Percentiles rank a stretch among this genome's conserved stretches.
Conservation (phyloP, 805 yeast species). For the Lachancea sp. region DNA sequence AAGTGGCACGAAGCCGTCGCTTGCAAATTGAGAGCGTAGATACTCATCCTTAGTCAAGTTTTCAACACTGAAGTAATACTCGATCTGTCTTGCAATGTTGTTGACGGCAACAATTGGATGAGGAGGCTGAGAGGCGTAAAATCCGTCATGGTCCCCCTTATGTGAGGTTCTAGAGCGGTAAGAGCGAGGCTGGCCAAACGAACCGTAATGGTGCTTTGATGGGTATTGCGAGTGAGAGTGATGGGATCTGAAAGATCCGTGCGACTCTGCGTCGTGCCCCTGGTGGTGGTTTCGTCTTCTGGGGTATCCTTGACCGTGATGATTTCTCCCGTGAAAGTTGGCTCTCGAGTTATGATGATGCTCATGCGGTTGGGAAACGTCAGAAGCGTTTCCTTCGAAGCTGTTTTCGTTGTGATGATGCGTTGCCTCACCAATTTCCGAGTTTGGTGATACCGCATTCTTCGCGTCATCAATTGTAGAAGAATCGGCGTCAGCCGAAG, state of each 20-base stretch:
- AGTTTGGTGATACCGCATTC: not conserved
- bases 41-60: slow-evolving; percentile 80
- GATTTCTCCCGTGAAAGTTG: not conserved
- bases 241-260: slow-evolving; percentile 11
- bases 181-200: slow-evolving; percentile 7
- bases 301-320: slow-evolving; percentile 8
- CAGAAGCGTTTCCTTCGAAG: not conserved
- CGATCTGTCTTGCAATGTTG: slow-evolving; percentile 52
- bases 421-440: not conserved
- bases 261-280: slow-evolving; percentile 8
- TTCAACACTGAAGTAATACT: slow-evolving; percentile 84
- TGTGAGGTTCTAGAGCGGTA: slow-evolving; percentile 10
- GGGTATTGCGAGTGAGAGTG: slow-evolving; percentile 8
- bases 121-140: slow-evolving; percentile 11
- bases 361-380: not conserved
- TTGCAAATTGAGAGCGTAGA: slow-evolving; percentile 63
- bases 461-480: too few relatives aligned
- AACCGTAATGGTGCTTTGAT: not conserved
- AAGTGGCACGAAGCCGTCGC: slow-evolving; percentile 30
- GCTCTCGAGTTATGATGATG: not conserved
- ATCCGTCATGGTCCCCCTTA: slow-evolving; percentile 3
- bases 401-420: not conserved
- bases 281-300: slow-evolving; percentile 24
- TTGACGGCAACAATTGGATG: slow-evolving; percentile 24
- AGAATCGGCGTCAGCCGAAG: not conserved